These are phyloP conservation scores for Diaporthe citrichinensis DNA, from an alignment of 2,329 filamentous ascomycete genomes.

Conservation along the genomic window DNA sequence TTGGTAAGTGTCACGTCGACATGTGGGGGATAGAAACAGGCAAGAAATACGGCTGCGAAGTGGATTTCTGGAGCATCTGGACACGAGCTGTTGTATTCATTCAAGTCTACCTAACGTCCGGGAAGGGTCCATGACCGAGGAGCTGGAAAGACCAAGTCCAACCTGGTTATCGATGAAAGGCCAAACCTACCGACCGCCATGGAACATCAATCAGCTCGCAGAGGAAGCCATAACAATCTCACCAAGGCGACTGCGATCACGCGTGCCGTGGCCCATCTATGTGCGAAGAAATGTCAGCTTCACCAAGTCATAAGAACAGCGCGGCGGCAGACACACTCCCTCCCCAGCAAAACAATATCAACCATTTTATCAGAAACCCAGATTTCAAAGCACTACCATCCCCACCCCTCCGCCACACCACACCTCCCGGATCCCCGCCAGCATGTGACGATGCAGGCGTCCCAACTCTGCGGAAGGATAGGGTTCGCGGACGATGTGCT, in stretches of 20 bases:
- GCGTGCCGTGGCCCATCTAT: not conserved
- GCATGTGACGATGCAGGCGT: slow-evolving; percentile 55
- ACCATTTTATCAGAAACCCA: slow-evolving; percentile 54
- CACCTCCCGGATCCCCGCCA: slow-evolving; percentile 46
- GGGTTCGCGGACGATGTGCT: slow-evolving; percentile 37
- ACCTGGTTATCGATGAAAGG: not conserved
- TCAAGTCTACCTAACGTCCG: not conserved
- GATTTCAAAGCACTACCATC: slow-evolving; percentile 56
- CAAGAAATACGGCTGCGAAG: not conserved
- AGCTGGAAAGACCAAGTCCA: not conserved
- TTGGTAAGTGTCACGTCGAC: not conserved
- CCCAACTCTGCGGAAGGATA: slow-evolving; percentile 40
- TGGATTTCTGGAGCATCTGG: not conserved
- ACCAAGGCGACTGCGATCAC: not conserved
- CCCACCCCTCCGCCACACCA: slow-evolving; percentile 47
- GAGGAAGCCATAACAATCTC: not conserved
- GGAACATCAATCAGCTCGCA: not conserved
- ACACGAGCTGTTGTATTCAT: not conserved
- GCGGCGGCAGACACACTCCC: not conserved
- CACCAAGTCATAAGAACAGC: not conserved
- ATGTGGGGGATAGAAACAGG: not conserved
- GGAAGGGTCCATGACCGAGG: too few species aligned
- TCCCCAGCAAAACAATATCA: slow-evolving; percentile 5
- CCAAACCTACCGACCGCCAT: not conserved
- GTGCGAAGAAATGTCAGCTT: not conserved